These are phyloP conservation scores for Puccinia horiana DNA, from an alignment of 1,284 basidiomycete species.

Conservation along the genomic window DNA sequence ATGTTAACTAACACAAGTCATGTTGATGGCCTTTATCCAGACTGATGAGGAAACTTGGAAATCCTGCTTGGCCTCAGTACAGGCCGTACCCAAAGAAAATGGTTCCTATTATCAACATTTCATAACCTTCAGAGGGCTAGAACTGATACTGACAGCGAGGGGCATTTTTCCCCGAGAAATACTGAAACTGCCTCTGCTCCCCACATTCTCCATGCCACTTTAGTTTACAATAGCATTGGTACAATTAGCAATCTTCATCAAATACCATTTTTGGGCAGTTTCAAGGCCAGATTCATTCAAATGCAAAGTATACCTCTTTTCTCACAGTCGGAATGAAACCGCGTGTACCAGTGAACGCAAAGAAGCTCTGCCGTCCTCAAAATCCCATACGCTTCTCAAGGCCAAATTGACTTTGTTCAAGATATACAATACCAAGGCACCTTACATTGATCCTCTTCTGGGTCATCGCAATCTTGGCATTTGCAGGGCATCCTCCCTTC, in stretches of 20 bases:
- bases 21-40: too few relatives aligned
- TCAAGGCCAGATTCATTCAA: constrained; percentile 10
- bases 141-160: not conserved
- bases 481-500: too few relatives aligned
- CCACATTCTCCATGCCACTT: not conserved
- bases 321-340: not conserved
- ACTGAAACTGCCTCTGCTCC: not conserved
- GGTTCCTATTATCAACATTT: not conserved
- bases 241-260: constrained; percentile 26
- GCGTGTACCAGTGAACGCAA: not conserved
- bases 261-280: not conserved
- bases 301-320: not conserved
- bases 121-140: too few relatives aligned
- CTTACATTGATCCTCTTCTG: not conserved
- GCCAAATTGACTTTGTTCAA: not conserved
- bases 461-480: constrained; percentile 9
- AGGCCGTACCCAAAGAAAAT: too few relatives aligned
- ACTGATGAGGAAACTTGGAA: too few relatives aligned
- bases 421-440: not conserved
- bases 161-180: not conserved
- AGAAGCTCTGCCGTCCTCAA: not conserved
- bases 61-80: too few relatives aligned
- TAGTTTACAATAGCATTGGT: constrained; percentile 15
- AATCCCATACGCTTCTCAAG: not conserved
- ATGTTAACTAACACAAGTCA: too few relatives aligned